These are phyloP conservation scores for Xerocomellus amylosporus DNA, from an alignment of 768 basidiomycete species.

Conservation along the genomic window DNA sequence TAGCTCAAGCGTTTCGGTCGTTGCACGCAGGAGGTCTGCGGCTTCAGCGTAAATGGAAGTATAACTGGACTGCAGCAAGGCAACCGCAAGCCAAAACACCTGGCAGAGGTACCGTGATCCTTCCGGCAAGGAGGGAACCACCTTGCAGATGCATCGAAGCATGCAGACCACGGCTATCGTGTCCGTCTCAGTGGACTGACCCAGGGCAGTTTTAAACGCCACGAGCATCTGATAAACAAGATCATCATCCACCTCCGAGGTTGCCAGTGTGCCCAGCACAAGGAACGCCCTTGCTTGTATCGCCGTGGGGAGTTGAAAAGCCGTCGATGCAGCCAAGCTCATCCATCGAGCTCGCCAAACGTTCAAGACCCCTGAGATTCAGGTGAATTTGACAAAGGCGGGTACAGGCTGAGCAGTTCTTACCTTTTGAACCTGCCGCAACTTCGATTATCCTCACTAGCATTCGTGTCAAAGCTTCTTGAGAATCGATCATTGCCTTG, in stretches of 20 bases:
- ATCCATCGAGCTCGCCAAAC: constrained; percentile 94
- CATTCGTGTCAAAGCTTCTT: constrained; percentile 64
- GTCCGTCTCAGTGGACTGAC: constrained; percentile 65
- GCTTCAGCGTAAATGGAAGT: constrained; percentile 69
- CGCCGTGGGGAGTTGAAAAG: constrained; percentile 85
- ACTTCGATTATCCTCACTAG: constrained; percentile 62
- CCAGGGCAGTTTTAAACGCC: constrained; percentile 72
- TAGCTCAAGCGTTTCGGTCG: constrained; percentile 60
- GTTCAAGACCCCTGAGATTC: constrained; percentile 63
- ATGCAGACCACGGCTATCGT: constrained; percentile 78
- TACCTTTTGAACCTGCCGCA: constrained; percentile 69
- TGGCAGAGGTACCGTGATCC: constrained; percentile 70
- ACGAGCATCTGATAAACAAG: constrained; percentile 91
- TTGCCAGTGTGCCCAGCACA: constrained; percentile 77
- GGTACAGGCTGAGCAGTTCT: constrained; percentile 14
- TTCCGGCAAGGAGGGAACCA: constrained; percentile 66
- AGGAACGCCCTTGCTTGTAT: constrained; percentile 89
- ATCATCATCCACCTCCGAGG: constrained; percentile 87
- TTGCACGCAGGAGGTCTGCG: constrained; percentile 59
- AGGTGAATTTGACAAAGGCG: constrained; percentile 5
- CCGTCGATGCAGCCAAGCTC: constrained; percentile 81
- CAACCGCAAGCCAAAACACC: constrained; percentile 87
- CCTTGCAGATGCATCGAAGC: constrained; percentile 78
- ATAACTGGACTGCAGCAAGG: constrained; percentile 76
- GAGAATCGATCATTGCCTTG: constrained; percentile 54